Evolutionary conservation across 805 yeast genomes (phyloP), one percentile per base, ranked within the genome.

Genomic region (Metschnikowia kunwiensis): DNA sequence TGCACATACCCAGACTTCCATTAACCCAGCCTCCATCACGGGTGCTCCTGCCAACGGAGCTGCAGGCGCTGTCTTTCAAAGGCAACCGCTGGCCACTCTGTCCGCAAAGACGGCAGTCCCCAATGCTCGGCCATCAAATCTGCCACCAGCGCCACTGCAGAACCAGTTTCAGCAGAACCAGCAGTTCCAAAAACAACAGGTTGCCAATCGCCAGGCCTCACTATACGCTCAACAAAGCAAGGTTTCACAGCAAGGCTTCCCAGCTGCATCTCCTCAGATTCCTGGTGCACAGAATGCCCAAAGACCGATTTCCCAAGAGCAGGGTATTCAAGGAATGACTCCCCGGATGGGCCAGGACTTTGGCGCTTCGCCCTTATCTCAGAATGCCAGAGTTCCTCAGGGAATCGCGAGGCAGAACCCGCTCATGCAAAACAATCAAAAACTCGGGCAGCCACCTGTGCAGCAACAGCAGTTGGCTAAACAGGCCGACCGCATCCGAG

Each of bases 1-100:
- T n/a, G 60, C 62, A 5, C 71, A 62, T 39, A 52, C 65, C 4
- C 50, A 39, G n/a, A 24, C 26, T 17, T 19, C 40, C 2, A 28
- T 11, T 5, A 8, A 24, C 13, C 7, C 26, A 9, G 9, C 22
- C 22, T 20, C 22, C 22, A 20, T 20, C 22, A 20, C 9, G 22
- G 22, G 9, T 20, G 9, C 22, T 9, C 22, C 30, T 7, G 28
- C 20, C 9, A 30, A 21, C 17, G 36, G 24, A 17, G 16, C 28
- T 9, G 28, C 32, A n/a, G 24, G 18, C n/a, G 38, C 24, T 2
- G 33, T 20, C 7, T 34, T 29, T 18, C 34, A 13, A 7, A 24
- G 18, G 8, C 28, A 8, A 12, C 13, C 29, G 5, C 38, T 8
- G 16, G 18, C 28, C 5, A 27, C 27, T 11, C 11, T 24, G 1